Conservation (phyloP, 352 stramenopile genomes). For the Globisporangium solare region DNA sequence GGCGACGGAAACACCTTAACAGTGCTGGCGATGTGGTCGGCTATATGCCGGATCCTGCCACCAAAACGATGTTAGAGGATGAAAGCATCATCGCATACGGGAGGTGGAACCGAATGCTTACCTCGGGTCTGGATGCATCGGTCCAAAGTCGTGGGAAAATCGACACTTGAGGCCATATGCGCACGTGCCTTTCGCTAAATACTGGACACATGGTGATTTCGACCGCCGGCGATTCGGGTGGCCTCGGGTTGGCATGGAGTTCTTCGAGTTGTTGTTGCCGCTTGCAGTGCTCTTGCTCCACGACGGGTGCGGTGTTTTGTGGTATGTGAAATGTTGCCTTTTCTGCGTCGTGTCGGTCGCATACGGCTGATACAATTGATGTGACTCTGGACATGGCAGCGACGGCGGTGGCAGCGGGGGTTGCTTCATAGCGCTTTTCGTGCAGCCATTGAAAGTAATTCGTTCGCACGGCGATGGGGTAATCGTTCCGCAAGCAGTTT, state of each 20-base stretch:
- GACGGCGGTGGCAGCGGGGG: slow-evolving; percentile 2
- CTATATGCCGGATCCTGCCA: not conserved
- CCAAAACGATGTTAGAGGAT: not conserved
- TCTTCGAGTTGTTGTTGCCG: slow-evolving; percentile 7
- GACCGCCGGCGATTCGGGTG: not conserved
- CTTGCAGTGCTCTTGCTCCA: slow-evolving; percentile 3
- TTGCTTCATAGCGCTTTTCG: too few relatives aligned
- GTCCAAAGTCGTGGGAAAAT: slow-evolving; percentile 42
- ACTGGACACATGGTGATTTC: slow-evolving; percentile 31
- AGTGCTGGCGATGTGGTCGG: not conserved
- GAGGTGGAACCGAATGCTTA: not conserved
- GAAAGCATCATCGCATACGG: not conserved
- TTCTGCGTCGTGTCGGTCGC: not conserved
- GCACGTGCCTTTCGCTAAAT: slow-evolving; percentile 36
- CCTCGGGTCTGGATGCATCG: not conserved
- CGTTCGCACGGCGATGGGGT: too few relatives aligned
- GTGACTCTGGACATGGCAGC: slow-evolving; percentile 7
- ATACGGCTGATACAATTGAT: slow-evolving; percentile 9
- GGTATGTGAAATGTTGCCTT: not conserved
- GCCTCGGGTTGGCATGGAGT: not conserved
- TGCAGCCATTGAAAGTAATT: too few relatives aligned
- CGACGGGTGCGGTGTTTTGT: not conserved
- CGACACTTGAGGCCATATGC: slow-evolving; percentile 47
- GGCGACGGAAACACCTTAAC: not conserved
- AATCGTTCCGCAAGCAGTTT: slow-evolving; percentile 21